A percentile compares a stretch with the other conserved stretches of the same genome.
phyloP scores from a whole-genome alignment of 2,329 filamentous ascomycete species.

The Colletotrichum neosansevieriae region DNA sequence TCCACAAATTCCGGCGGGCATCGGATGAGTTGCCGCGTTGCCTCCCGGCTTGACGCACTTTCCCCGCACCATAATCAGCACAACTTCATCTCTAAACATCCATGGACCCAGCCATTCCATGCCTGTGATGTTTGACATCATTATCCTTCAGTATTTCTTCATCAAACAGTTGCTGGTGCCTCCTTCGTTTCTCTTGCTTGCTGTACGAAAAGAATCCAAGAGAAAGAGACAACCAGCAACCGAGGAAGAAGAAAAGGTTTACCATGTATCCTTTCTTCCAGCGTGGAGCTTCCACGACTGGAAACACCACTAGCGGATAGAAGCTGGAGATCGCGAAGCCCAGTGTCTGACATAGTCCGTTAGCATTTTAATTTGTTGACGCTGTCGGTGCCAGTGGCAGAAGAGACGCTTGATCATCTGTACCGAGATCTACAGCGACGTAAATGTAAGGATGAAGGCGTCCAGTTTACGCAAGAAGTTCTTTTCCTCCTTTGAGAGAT shows the following conservation, averaged over 20 bases:
- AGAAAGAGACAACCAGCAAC: conserved; percentile 34
- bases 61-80: too few relatives aligned
- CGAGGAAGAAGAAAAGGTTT: conserved; percentile 41
- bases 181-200: conserved; percentile 31
- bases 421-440: conserved; percentile 41
- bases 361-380: not conserved
- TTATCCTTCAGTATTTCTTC: conserved; percentile 30
- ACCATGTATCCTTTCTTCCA: conserved; percentile 44
- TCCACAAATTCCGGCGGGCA: conserved; percentile 22
- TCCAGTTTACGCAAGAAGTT: conserved; percentile 43
- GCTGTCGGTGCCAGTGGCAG: conserved; percentile 42
- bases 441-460: conserved; percentile 43
- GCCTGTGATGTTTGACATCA: conserved; percentile 14
- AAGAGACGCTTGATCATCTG: conserved; percentile 44
- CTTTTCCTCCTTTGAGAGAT: conserved; percentile 41
- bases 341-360: conserved; percentile 29
- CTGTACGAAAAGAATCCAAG: conserved; percentile 34
- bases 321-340: conserved; percentile 42
- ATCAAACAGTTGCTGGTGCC: conserved; percentile 10
- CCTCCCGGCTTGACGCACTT: not conserved
- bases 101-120: too few relatives aligned
- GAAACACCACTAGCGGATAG: conserved; percentile 42
- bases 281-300: conserved; percentile 41
- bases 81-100: too few relatives aligned
- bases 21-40: conserved; percentile 13